Evolutionary conservation across 208 protist genomes (phyloP).

Genomic region (Trichomonas tenax): DNA sequence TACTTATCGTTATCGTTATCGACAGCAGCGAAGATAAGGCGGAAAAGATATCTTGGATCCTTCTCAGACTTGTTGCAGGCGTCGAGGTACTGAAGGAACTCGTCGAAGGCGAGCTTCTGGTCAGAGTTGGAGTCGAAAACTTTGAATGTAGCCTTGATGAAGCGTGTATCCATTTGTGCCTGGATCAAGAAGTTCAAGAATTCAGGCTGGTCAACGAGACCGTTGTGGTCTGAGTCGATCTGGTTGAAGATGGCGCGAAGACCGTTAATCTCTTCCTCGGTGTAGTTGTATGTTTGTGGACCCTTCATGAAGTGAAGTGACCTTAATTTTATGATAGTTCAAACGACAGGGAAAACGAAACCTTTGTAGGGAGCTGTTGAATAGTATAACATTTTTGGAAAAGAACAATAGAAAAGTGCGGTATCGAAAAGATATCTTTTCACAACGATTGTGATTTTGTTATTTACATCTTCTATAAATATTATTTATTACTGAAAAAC

Average conservation of each 20-base stretch:
- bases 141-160: neutral
- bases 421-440: no score
- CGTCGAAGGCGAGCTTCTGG: neutral
- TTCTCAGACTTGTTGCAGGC: neutral
- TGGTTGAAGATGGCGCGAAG: neutral
- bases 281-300: neutral
- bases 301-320: neutral
- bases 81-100: neutral
- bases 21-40: neutral
- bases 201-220: neutral
- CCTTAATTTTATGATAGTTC: neutral
- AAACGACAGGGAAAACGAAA: no score
- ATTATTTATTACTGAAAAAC: no score
- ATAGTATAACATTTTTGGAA: no score
- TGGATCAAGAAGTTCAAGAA: neutral
- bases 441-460: no score
- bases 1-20: neutral
- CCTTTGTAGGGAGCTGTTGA: no score
- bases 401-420: no score
- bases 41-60: conserved; percentile 6
- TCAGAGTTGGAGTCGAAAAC: neutral
- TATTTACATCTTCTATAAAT: no score
- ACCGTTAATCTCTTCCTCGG: neutral
- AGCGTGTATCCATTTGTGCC: neutral
- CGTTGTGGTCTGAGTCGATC: neutral